Base-by-base conservation (phyloP, 192 early-diverging fungal genomes). In the Tieghemiomyces parasiticus region DNA sequence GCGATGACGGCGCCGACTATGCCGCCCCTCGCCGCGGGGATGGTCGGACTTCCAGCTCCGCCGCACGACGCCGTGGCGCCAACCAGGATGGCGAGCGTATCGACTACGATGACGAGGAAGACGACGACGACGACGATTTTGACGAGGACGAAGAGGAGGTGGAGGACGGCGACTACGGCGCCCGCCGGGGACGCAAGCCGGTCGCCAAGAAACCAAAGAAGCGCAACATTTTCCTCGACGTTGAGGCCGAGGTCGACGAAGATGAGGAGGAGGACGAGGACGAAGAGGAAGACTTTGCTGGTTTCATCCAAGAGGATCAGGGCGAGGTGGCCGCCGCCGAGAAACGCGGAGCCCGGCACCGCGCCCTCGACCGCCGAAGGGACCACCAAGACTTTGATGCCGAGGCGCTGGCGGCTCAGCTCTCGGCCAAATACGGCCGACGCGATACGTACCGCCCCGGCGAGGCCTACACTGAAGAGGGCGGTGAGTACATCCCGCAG, bases 351-450 rank as follows among this genome's bases (percentile, higher is more conserved):
- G 73, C 72, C 28, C 78, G 78, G 12, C 84, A 89, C 61, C 65
- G 86, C 38, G 83, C 86, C 66, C 73, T 91, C 63, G 83, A 91
- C 65, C 74, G 76, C 12, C 60, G 71, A 33, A 72, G 71, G 33
- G 78, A 81, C 35, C 83, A 85, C 49, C 85, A 91, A 32, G 83
- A 85, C 25, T 71, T 86, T 68, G 82, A 90, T 69, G 84, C 87
- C 13, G 91, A 95, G 53, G 86, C 80, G 47, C 74, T 92, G 6
- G 95, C 92, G 35, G 82, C 78, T 2, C 69, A 74, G 45, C 71
- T 88, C 64, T 78, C 83, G 32, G 76, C 84, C 52, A 73, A 85
- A 28, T 89, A 95, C 67, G 81, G 52, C 22, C 12, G n/a, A 31
- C 52, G 52, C 30, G 52, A 54, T 34, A 54, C 52, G 3, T 54